Base-by-base conservation (phyloP, 2,329 filamentous ascomycete genomes). In the Colletotrichum spaethianum region DNA sequence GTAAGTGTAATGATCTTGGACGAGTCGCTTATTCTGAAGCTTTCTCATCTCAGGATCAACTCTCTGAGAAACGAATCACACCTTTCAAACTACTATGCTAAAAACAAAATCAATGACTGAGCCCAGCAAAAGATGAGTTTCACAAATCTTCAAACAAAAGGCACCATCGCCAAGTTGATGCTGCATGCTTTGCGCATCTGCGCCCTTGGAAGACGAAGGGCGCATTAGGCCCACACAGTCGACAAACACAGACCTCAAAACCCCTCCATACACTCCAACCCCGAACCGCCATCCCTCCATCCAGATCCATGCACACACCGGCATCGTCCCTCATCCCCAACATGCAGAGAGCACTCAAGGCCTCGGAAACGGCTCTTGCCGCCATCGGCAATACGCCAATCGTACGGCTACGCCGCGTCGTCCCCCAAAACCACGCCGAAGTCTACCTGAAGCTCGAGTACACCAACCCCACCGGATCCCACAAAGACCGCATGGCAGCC, bases 401-500 rank as follows among this genome's bases (percentile, higher is more conserved):
- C 31, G 55, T 73, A 31, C 55, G 46, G 3, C 70, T 74, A 12
- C 31, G 44, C 31, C 48, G 53, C 3, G n/a, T 74, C 20, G 28
- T 65, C 14, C 70, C 69, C 4, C 12, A 55, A 14, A 55, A 61
- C 33, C 31, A 70, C 62, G 69, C 72, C 26, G 42, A 66, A 0
- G 63, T 74, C 40, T 68, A 57, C 31, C 14, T 74, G 36, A 73
- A 74, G 4, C 65, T 74, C 1, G 72, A 74, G 33, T 69, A n/a
- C 69, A 20, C 63, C n/a, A 74, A 70, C 61, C 72, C 72, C n/a
- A 74, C 69, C 14, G 72, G 63, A 26, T 72, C 69, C 12, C 56
- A 72, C 59, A 74, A 74, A 48, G 72, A 74, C 42, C 72, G 72
- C 9, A 65, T 73, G 64, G 72, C 72, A 8, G 62, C 46, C 28